phyloP scores from a whole-genome alignment of 1,139 yeast species.

The Fermentozyma sake region DNA sequence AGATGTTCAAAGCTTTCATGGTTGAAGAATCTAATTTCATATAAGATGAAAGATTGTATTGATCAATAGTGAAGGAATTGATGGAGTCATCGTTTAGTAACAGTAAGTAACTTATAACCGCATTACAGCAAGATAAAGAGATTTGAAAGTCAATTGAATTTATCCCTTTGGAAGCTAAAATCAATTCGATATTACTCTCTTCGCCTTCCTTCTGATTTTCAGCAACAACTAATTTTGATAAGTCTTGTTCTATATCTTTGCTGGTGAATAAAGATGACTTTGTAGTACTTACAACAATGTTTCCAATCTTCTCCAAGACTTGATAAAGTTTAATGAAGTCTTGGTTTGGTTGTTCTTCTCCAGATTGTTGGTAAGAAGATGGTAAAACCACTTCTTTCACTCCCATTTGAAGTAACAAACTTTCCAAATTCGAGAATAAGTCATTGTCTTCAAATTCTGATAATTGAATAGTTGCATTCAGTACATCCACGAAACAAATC shows the following conservation, averaged over 20 bases:
- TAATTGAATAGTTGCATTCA: slow-evolving; percentile 60
- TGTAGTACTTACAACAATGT: slow-evolving; percentile 61
- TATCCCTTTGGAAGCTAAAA: slow-evolving; percentile 59
- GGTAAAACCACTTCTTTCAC: slow-evolving; percentile 79
- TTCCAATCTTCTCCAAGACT: slow-evolving; percentile 67
- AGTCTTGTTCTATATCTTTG: slow-evolving; percentile 70
- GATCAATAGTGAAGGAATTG: slow-evolving; percentile 47
- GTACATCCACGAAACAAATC: slow-evolving; percentile 74
- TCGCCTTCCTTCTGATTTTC: slow-evolving; percentile 23
- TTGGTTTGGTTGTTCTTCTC: slow-evolving; percentile 31
- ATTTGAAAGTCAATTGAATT: slow-evolving; percentile 28
- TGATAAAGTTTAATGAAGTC: slow-evolving; percentile 50
- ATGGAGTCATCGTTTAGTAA: slow-evolving; percentile 49
- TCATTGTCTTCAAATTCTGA: slow-evolving; percentile 87
- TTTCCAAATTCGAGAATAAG: slow-evolving; percentile 78
- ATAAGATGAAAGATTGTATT: slow-evolving; percentile 67
- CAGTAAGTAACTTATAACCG: slow-evolving; percentile 60
- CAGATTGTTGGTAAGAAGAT: slow-evolving; percentile 30
- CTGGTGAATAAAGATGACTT: slow-evolving; percentile 53
- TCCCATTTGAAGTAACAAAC: slow-evolving; percentile 80
- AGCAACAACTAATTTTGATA: slow-evolving; percentile 47
- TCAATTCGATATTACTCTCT: slow-evolving; percentile 37
- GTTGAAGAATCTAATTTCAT: slow-evolving; percentile 93
- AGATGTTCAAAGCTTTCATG: slow-evolving; percentile 77
- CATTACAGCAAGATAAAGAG: slow-evolving; percentile 51